Evolutionary conservation across 1,139 yeast species (phyloP), one percentile per base, ranked within the genome.

Genomic region (Zygosaccharomyces sapae): DNA sequence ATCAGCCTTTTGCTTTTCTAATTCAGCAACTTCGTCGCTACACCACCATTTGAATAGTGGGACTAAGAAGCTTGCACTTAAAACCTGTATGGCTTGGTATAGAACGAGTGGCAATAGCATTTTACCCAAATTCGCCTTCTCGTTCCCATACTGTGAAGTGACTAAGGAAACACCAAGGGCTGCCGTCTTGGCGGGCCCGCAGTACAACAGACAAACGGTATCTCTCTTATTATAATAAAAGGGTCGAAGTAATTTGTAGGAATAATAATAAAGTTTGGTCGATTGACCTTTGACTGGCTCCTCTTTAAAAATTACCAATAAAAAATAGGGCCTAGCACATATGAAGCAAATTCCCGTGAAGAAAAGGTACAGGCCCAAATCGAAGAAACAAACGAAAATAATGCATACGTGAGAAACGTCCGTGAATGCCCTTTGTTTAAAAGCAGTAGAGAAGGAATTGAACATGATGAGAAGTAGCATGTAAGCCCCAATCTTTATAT

Each of bases 141-240:
- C 59, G 3, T 79, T 68, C 5, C 95, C 94, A 63, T 86, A 88
- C 65, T 88, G 96, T 0, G 96, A 79, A 1, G 88, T 73, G 7
- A 86, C 73, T 47, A 88, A 72, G 1, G 95, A 85, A 1, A 87
- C 95, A 39, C 96, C 96, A 44, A 88, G 71, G 0, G 96, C 96
- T 0, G 95, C 96, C 0, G 96, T 87, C 63, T 88, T 88, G 3
- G 96, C 95, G 1, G 95, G 94, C 4, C 95, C 96, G 67, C 96
- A 87, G 48, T 87, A 75, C 83, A 88, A 76, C 41, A 88, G 75
- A 3, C 92, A 77, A 27, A 86, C 86, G 0, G 96, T 80, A 60
- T 88, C 96, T 46, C 70, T 68, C 55, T 82, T 77, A 55, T 74
- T 72, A 66, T 85, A 85, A 64, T 83, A 84, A 57, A 86, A 86